phyloP scores from a whole-genome alignment of 75 land plant species.

The Adiantum capillusveneris region DNA sequence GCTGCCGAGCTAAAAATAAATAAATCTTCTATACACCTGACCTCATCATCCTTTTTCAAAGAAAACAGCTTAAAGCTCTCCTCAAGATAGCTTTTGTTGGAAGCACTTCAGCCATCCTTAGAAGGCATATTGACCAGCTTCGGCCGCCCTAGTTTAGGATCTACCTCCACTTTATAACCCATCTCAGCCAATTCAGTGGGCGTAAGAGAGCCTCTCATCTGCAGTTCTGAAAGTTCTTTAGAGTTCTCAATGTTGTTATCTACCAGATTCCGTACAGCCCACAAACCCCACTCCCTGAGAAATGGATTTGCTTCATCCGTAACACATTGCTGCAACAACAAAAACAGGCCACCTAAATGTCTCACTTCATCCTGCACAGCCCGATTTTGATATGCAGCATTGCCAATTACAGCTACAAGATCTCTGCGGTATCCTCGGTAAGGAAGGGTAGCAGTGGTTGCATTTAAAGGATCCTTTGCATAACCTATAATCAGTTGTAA shows the following conservation, averaged over 20 bases:
- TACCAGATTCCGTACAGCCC: constrained; percentile 63
- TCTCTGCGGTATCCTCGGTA: constrained; percentile 81
- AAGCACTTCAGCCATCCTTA: no score
- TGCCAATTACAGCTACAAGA: constrained; percentile 68
- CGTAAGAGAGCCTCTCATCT: constrained; percentile 51
- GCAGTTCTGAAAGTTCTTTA: constrained; percentile 44
- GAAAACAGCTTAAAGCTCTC: no score
- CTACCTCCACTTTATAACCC: constrained; percentile 65
- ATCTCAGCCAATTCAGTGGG: constrained; percentile 33
- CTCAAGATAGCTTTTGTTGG: no score
- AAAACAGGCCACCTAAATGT: constrained; percentile 37
- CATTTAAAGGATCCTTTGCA: neutral
- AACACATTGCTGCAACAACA: constrained; percentile 80
- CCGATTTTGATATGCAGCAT: constrained; percentile 48
- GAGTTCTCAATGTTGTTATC: constrained; percentile 66
- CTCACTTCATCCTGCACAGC: constrained; percentile 69
- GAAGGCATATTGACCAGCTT: constrained; percentile 49
- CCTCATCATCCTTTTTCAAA: no score
- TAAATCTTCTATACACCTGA: no score
- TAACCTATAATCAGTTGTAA: neutral
- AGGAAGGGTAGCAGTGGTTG: neutral
- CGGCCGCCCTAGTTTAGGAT: constrained; percentile 42
- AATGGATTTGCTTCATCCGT: constrained; percentile 64
- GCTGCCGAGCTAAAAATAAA: no score
- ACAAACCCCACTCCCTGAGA: constrained; percentile 78